Evolutionary conservation across 2,329 filamentous ascomycete species (phyloP).

Genomic region (Xylariaceae sp.): DNA sequence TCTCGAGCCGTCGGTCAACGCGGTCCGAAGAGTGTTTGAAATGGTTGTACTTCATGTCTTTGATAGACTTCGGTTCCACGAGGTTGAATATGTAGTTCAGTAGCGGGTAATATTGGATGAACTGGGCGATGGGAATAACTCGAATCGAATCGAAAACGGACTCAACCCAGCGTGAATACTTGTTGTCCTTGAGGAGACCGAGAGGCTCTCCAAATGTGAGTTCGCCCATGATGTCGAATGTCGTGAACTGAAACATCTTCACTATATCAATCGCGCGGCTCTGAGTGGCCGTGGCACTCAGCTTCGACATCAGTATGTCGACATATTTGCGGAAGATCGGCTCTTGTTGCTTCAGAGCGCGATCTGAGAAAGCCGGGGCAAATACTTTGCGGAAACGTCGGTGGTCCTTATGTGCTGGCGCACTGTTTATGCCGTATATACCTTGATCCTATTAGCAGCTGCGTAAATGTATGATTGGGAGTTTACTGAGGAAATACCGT

Average conservation of each 20-base stretch:
- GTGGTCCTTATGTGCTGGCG: background rate
- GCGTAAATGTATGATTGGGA: background rate
- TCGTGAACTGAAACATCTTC: background rate
- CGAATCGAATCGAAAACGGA: background rate
- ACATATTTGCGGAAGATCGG: background rate
- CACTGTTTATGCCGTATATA: background rate
- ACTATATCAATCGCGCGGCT: background rate
- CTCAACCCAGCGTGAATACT: background rate
- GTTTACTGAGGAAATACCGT: background rate
- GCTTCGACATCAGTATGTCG: background rate
- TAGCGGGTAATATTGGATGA: constrained; percentile 14
- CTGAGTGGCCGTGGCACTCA: constrained; percentile 6
- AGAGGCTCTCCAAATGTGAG: background rate
- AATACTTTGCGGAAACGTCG: background rate
- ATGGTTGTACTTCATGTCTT: constrained; percentile 14
- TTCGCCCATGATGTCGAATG: background rate
- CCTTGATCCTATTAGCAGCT: background rate
- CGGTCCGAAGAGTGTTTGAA: constrained; percentile 15
- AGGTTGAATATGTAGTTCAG: constrained; percentile 6
- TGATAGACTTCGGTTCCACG: constrained; percentile 11
- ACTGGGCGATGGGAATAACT: constrained; percentile 12
- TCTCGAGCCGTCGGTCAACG: constrained; percentile 13
- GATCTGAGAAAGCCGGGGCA: background rate
- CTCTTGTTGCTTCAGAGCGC: background rate
- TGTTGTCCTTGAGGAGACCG: background rate